phyloP scores from a whole-genome alignment of 306 rosid genomes.

The Hylodesmum podocarpum region DNA sequence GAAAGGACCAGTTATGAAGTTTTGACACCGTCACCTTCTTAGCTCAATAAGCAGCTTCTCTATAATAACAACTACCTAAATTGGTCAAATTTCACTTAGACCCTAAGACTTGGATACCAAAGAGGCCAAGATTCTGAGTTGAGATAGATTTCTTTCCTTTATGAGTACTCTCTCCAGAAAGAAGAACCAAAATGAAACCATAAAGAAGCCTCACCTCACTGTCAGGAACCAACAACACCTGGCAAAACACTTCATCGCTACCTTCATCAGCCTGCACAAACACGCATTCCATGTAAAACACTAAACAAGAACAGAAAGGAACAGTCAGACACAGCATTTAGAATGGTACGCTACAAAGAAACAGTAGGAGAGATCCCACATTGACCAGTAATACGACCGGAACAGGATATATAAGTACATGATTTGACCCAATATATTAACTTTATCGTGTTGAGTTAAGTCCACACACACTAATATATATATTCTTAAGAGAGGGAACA shows the following conservation, averaged over 20 bases:
- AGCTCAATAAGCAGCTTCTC: no score
- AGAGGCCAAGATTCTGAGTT: conserved; percentile 10
- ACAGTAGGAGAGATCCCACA: no score
- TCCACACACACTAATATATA: no score
- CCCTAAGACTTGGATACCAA: background rate
- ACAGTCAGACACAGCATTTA: conserved; percentile 11
- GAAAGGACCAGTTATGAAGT: no score
- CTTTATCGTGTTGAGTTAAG: no score
- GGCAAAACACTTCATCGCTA: conserved; percentile 82
- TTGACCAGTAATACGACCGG: no score
- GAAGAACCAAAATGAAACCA: background rate
- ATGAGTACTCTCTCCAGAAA: conserved; percentile 9
- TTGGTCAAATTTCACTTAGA: background rate
- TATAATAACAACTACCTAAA: no score
- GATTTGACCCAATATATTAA: no score
- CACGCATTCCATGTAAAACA: background rate
- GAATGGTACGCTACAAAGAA: background rate
- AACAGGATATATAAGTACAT: no score
- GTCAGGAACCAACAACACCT: conserved; percentile 73
- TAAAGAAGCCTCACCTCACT: conserved; percentile 68
- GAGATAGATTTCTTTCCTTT: conserved; percentile 11
- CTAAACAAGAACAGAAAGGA: background rate
- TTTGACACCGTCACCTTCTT: no score
- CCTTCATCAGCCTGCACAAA: conserved; percentile 79
- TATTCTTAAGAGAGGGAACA: background rate